Percentiles rank a stretch among this genome's conserved stretches.
Conservation (phyloP, 495 filamentous ascomycete species). For the Cryomyces minteri region DNA sequence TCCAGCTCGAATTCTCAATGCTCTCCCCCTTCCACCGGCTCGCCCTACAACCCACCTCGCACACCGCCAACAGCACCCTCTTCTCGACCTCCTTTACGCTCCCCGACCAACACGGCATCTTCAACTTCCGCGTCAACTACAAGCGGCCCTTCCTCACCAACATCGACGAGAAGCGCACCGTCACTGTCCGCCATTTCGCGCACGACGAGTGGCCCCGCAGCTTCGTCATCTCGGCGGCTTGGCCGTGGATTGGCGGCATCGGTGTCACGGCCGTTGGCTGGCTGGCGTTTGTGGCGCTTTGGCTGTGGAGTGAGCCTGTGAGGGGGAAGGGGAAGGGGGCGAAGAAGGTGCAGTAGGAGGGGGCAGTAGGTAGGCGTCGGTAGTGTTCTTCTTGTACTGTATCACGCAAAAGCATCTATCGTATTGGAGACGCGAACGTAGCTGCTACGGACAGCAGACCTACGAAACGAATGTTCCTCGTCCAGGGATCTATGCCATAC, state of each 20-base stretch:
- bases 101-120: conserved; percentile 95
- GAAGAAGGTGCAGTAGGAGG: conserved; percentile 27
- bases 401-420: too few species aligned
- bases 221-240: conserved; percentile 76
- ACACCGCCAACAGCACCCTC: conserved; percentile 47
- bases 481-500: too few species aligned
- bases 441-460: too few species aligned
- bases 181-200: conserved; percentile 87
- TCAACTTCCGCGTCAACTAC: conserved; percentile 92
- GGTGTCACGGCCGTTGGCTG: conserved; percentile 69
- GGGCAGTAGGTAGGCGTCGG: too few species aligned
- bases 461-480: too few species aligned
- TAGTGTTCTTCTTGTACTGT: too few species aligned
- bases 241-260: conserved; percentile 90
- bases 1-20: conserved; percentile 98
- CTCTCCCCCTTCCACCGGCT: conserved; percentile 96
- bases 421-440: too few species aligned
- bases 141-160: conserved; percentile 80
- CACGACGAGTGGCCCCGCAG: conserved; percentile 91
- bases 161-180: conserved; percentile 85
- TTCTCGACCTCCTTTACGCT: conserved; percentile 61
- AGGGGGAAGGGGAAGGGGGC: conserved; percentile 43
- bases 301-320: conserved; percentile 69
- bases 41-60: conserved; percentile 34
- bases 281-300: conserved; percentile 66